These are phyloP conservation scores for Phytophthora fragariaefolia DNA, from an alignment of 352 stramenopile species.

Conservation along the genomic window DNA sequence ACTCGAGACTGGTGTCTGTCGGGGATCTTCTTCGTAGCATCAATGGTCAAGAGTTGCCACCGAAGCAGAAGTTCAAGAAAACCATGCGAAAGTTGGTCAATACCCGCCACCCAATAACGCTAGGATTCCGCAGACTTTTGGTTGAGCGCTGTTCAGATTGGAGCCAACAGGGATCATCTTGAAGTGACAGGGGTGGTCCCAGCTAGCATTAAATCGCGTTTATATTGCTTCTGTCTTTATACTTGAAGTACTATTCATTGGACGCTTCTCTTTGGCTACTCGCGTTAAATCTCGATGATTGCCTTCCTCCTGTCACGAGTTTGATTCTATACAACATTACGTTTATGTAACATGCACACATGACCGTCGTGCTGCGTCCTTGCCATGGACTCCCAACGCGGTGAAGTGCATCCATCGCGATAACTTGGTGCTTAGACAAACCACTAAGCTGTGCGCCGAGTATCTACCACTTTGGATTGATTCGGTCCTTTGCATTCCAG, in stretches of 20 bases:
- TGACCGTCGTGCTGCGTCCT: slow-evolving; percentile 11
- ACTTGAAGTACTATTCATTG: slow-evolving; percentile 47
- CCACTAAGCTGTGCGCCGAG: slow-evolving; percentile 9
- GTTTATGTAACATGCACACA: slow-evolving; percentile 26
- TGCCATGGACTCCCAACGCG: slow-evolving; percentile 1
- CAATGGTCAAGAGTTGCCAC: slow-evolving; percentile 42
- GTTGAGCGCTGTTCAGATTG: slow-evolving; percentile 36
- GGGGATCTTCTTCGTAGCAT: slow-evolving; percentile 51
- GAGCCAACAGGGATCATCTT: not conserved
- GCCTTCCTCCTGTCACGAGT: slow-evolving; percentile 15
- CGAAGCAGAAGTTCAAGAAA: slow-evolving; percentile 42
- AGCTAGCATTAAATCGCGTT: slow-evolving; percentile 31
- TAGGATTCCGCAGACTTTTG: slow-evolving; percentile 50
- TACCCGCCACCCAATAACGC: slow-evolving; percentile 41
- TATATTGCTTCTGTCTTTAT: slow-evolving; percentile 38
- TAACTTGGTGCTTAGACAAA: slow-evolving; percentile 27
- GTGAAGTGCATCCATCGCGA: slow-evolving; percentile 4
- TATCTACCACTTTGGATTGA: slow-evolving; percentile 46
- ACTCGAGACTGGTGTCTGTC: slow-evolving; percentile 41
- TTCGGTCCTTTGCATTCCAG: slow-evolving; percentile 82
- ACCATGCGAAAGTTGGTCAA: slow-evolving; percentile 42
- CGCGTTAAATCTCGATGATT: slow-evolving; percentile 16
- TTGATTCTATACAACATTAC: slow-evolving; percentile 39
- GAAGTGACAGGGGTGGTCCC: slow-evolving; percentile 4
- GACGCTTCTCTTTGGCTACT: slow-evolving; percentile 17